Conservation (phyloP, 78 protist species). For the Guillardia theta region DNA sequence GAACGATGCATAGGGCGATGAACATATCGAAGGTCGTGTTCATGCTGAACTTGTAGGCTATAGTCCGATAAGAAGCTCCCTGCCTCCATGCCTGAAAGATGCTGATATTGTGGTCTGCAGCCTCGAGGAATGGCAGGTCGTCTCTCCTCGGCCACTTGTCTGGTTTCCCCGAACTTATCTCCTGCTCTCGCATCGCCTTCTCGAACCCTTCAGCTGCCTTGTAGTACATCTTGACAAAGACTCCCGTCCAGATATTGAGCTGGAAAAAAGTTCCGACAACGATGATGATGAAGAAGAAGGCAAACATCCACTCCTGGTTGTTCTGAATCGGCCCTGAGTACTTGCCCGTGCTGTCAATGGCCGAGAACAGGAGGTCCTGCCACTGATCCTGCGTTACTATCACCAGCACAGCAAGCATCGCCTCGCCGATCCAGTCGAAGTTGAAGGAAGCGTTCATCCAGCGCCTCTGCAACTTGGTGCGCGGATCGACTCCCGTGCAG, state of each 20-base stretch:
- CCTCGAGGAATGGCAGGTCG: not conserved
- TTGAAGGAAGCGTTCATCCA: not conserved
- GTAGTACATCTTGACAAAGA: not conserved
- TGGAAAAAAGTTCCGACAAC: not conserved
- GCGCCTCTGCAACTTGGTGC: not conserved
- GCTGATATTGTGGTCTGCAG: not conserved
- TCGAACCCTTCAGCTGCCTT: not conserved
- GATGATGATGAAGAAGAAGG: not conserved
- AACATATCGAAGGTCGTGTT: not conserved
- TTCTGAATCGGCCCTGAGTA: not conserved
- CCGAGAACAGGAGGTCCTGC: not conserved
- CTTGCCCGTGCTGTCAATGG: not conserved
- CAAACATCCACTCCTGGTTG: not conserved
- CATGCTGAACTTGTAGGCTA: not conserved
- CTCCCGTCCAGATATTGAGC: constrained; percentile 28
- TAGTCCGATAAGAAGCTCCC: not conserved
- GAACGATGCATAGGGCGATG: not conserved
- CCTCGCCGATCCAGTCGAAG: not conserved
- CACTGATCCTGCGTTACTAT: not conserved
- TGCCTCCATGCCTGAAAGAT: not conserved
- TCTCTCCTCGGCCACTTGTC: not conserved
- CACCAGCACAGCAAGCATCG: not conserved
- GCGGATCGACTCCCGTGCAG: not conserved
- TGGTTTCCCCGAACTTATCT: too few species aligned
- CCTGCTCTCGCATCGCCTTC: not conserved